Evolutionary conservation across 2,329 filamentous ascomycete genomes (phyloP).

Genomic region (Zasmidium cellare): DNA sequence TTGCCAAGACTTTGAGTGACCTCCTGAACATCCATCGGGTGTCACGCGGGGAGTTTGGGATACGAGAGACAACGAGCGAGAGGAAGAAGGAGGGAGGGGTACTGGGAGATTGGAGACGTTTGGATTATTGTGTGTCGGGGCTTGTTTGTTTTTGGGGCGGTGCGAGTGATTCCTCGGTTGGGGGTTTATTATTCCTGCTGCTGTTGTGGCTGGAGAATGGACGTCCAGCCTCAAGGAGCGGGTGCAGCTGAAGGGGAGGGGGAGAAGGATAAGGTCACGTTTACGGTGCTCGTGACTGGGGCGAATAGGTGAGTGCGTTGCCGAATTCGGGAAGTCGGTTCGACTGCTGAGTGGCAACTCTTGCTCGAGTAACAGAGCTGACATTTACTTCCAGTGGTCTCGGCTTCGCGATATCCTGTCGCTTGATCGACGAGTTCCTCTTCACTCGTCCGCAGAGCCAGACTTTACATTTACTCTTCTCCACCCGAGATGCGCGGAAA

Average conservation of each 20-base stretch:
- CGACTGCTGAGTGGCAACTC: too few relatives aligned
- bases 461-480: conserved; percentile 77
- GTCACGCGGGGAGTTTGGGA: neutral
- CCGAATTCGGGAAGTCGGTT: neutral
- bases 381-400: conserved; percentile 65
- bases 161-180: too few relatives aligned
- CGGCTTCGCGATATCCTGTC: conserved; percentile 78
- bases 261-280: conserved; percentile 26
- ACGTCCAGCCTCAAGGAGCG: neutral
- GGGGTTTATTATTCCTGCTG: too few relatives aligned
- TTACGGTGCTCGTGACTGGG: conserved; percentile 73
- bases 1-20: too few relatives aligned
- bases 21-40: neutral
- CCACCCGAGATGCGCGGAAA: conserved; percentile 75
- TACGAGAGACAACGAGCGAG: neutral
- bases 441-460: conserved; percentile 63
- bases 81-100: too few relatives aligned
- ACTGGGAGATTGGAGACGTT: neutral
- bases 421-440: conserved; percentile 88
- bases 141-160: too few relatives aligned
- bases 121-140: too few relatives aligned
- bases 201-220: neutral
- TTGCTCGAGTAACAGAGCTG: too few relatives aligned
- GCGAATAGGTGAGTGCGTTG: conserved; percentile 71
- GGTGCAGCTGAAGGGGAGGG: neutral